Conservation (phyloP, 108 stramenopile genomes). For the Cylindrotheca fusiformis region DNA sequence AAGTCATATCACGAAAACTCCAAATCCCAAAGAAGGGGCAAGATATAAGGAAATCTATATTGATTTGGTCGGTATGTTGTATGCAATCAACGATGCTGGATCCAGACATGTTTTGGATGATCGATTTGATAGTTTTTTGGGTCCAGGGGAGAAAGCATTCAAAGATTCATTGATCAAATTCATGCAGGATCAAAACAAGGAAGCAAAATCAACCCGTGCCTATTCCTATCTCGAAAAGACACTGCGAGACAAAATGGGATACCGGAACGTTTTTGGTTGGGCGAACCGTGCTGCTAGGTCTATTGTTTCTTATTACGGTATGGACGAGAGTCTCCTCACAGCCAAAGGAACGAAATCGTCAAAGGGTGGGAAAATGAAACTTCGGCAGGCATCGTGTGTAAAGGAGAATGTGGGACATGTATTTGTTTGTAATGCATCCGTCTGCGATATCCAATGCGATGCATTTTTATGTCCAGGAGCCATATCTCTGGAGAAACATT, state of each 20-base stretch:
- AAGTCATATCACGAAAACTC: background rate
- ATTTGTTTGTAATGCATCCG: constrained; percentile 19
- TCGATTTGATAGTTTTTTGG: constrained; percentile 19
- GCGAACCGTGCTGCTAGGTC: background rate
- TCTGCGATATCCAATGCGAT: constrained; percentile 27
- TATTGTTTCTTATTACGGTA: background rate
- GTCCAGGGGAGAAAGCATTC: constrained; percentile 10
- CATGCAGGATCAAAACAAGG: background rate
- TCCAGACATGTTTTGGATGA: constrained; percentile 20
- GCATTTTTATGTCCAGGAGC: constrained; percentile 24
- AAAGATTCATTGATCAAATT: constrained; percentile 14
- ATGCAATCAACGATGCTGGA: background rate
- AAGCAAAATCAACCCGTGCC: constrained; percentile 5
- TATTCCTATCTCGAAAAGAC: constrained; percentile 1
- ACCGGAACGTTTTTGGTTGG: background rate
- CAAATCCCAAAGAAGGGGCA: constrained; percentile 4
- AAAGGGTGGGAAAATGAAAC: background rate
- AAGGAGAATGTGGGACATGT: constrained; percentile 14
- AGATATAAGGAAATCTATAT: constrained; percentile 31
- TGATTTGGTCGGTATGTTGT: constrained; percentile 14
- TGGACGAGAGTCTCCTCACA: background rate
- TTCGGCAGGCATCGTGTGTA: background rate
- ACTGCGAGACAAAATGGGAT: constrained; percentile 13
- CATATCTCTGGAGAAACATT: background rate
- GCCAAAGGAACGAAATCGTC: background rate